Evolutionary conservation across 306 rosid genomes (phyloP), one percentile per base, ranked within the genome.

Genomic region (Pterocarpus santalinus): DNA sequence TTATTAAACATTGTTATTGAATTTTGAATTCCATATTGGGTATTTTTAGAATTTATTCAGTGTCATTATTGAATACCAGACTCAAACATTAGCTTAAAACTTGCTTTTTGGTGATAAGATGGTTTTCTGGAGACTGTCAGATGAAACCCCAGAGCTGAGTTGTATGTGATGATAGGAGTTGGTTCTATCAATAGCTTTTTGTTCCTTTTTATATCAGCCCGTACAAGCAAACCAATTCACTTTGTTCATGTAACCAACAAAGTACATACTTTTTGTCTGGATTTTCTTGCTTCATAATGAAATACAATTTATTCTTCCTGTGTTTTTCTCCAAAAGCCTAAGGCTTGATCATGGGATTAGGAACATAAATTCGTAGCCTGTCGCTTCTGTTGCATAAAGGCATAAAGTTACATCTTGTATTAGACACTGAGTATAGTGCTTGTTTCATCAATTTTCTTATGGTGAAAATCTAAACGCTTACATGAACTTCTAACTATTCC

Each of bases 371-470:
- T 12, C 35, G 38, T 64, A 55, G 3, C 67, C 66, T 84, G 35
- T 73, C 30, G 41, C 36, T 9, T 82, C 35, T 65, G 64, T 72
- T 16, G 41, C 53, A 2, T 60, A 22, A 76, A 41, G 56, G 14
- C 73, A 52, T 33, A 12, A 35, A 76, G 57, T 33, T 78, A 57
- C 52, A 2, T 78, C 12, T 34, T 81, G 65, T 62, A 52, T 61
- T 68, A 78, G 68, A 43, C 69, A 47, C 63, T 47, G 38, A 14
- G 15, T 51, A 32, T 52, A 43, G 52, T 75, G 49, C 76, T 80
- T 10, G n/a, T 53, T 80, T 72, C 60, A 67, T 73, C 71, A 51
- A 35, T 69, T 69, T 76, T 74, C 77, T 60, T 7, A 35, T 52
- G 35, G 35, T 68, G 52, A 53, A 69, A 57, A 5, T 16, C 49